Evolutionary conservation across 352 stramenopile genomes (phyloP).

Genomic region (Albugo laibachii): DNA sequence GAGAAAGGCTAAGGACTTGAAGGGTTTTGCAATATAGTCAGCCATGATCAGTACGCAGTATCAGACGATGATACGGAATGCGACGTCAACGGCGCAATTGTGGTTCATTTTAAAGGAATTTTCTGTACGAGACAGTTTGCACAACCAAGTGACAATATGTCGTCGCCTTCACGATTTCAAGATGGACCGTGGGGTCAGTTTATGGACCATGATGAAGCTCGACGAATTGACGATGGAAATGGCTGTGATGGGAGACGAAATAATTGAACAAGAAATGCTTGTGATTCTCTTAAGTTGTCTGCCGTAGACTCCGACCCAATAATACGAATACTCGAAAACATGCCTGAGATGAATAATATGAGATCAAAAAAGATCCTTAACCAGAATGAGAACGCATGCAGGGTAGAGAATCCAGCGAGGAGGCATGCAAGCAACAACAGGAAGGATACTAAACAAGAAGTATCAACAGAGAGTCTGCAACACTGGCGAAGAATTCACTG

Average conservation of each 20-base stretch:
- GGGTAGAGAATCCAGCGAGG: not conserved
- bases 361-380: not conserved
- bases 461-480: not conserved
- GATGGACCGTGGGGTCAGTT: not conserved
- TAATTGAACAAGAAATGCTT: not conserved
- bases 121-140: constrained; percentile 1
- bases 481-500: not conserved
- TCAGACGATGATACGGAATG: constrained; percentile 3
- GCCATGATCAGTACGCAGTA: not conserved
- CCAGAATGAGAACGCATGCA: not conserved
- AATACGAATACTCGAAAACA: constrained; percentile 3
- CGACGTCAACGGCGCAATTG: not conserved
- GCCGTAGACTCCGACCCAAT: not conserved
- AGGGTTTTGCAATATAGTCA: constrained; percentile 2
- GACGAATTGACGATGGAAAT: constrained; percentile 1
- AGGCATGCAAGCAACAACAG: not conserved
- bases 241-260: not conserved
- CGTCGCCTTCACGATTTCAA: constrained; percentile 1
- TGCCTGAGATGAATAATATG: not conserved
- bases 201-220: constrained; percentile 1
- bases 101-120: not conserved
- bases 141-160: constrained; percentile 1
- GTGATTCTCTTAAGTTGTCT: constrained; percentile 1
- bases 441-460: not conserved
- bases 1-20: not conserved